Conservation (phyloP, 2,329 filamentous ascomycete species). For the Fusarium torreyae region DNA sequence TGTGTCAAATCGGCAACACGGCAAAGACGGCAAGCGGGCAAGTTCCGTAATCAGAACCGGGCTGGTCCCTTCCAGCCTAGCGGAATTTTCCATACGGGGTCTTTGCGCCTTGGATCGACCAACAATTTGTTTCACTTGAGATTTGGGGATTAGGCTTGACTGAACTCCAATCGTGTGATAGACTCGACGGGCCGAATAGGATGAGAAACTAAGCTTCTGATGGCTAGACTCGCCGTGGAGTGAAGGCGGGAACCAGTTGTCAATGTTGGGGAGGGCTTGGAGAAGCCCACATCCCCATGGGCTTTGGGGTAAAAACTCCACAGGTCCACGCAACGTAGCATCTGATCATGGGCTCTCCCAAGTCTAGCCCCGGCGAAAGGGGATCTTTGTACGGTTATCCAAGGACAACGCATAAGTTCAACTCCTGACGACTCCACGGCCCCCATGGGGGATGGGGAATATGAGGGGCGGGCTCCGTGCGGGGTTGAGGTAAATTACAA, state of each 20-base stretch:
- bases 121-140: slow-evolving; percentile 3
- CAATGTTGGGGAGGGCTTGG: slow-evolving; percentile 6
- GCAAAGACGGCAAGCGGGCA: slow-evolving; percentile 16
- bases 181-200: slow-evolving; percentile 22
- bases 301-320: slow-evolving; percentile 16
- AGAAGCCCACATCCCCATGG: slow-evolving; percentile 18
- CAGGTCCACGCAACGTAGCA: slow-evolving; percentile 11
- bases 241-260: slow-evolving; percentile 4
- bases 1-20: slow-evolving; percentile 12
- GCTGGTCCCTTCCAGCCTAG: slow-evolving; percentile 13
- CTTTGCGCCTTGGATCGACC: slow-evolving; percentile 1
- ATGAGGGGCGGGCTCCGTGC: slow-evolving; percentile 14
- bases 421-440: neutral
- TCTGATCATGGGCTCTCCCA: neutral
- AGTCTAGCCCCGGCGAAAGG: neutral
- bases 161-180: neutral
- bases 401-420: neutral
- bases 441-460: slow-evolving; percentile 26
- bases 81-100: neutral
- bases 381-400: neutral
- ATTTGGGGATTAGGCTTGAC: neutral
- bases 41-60: slow-evolving; percentile 3
- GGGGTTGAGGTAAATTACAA: slow-evolving; percentile 14
- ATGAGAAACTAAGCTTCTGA: slow-evolving; percentile 1
- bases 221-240: slow-evolving; percentile 12